These are phyloP conservation scores for Platanthera zijinensis DNA, from an alignment of 106 monocot species.

Conservation along the genomic window DNA sequence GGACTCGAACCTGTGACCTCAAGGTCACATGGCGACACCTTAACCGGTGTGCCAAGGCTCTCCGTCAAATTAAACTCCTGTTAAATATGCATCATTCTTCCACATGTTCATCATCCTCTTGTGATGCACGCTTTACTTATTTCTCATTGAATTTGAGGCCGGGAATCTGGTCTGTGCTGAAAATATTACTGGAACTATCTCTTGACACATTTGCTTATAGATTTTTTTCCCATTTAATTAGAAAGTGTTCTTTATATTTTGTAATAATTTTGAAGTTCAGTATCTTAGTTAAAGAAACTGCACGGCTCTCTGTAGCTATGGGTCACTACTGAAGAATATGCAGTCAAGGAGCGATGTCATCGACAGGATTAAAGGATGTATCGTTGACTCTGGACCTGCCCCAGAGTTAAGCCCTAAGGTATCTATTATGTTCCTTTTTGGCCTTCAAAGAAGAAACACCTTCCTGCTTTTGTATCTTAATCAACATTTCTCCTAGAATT, in stretches of 20 bases:
- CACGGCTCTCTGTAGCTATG: conserved; percentile 47
- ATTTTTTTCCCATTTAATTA: background rate
- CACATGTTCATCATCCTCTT: too few relatives aligned
- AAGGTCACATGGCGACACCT: too few relatives aligned
- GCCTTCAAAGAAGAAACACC: background rate
- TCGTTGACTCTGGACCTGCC: conserved; percentile 83
- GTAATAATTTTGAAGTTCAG: background rate
- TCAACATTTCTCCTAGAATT: background rate
- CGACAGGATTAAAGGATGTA: conserved; percentile 81
- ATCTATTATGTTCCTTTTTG: background rate
- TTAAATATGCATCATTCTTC: too few relatives aligned
- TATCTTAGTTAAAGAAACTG: background rate
- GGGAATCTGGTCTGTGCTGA: background rate
- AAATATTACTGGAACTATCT: background rate
- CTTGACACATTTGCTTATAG: background rate
- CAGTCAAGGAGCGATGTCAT: conserved; percentile 55
- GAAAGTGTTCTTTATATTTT: background rate
- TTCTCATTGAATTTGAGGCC: background rate
- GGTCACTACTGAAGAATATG: conserved; percentile 63
- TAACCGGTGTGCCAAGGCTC: too few relatives aligned
- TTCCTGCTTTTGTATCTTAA: background rate
- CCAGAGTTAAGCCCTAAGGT: conserved; percentile 83
- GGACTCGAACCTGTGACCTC: too few relatives aligned
- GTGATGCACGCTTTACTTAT: too few relatives aligned
- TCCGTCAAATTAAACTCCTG: too few relatives aligned